Percentiles rank a stretch among this genome's conserved stretches.
These are phyloP conservation scores for Annulohypoxylon stygium DNA, from an alignment of 495 filamentous ascomycete species.

Conservation along the genomic window DNA sequence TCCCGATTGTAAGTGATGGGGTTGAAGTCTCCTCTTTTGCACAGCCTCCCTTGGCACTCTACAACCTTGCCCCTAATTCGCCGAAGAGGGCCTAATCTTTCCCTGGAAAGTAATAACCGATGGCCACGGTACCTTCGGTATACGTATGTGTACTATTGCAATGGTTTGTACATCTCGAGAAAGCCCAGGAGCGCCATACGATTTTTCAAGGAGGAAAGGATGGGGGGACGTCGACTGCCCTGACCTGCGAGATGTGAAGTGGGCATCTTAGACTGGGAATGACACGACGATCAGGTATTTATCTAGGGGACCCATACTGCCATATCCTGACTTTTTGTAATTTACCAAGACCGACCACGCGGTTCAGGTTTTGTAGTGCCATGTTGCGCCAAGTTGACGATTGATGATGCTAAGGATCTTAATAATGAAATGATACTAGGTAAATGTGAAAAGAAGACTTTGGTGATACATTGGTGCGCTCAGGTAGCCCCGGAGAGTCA, in stretches of 20 bases:
- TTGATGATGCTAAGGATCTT: constrained; percentile 10
- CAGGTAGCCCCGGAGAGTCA: not conserved
- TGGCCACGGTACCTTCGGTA: constrained; percentile 23
- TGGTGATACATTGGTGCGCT: constrained; percentile 8
- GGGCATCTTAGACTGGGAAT: constrained; percentile 12
- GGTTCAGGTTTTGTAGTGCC: constrained; percentile 37
- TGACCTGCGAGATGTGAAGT: constrained; percentile 9
- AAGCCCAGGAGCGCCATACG: not conserved
- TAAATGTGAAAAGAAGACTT: constrained; percentile 9
- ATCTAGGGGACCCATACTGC: constrained; percentile 5
- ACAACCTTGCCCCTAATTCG: constrained; percentile 29
- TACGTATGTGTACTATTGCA: constrained; percentile 23
- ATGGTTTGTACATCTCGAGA: not conserved
- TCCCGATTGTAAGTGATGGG: not conserved
- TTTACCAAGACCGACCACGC: constrained; percentile 45
- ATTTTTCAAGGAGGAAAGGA: constrained; percentile 1
- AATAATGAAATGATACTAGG: constrained; percentile 2
- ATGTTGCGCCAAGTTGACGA: constrained; percentile 26
- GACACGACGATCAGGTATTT: constrained; percentile 27
- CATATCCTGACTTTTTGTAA: constrained; percentile 23
- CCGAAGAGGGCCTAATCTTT: constrained; percentile 28
- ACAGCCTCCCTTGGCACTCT: constrained; percentile 41
- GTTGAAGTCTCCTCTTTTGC: constrained; percentile 12
- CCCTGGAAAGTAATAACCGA: constrained; percentile 39
- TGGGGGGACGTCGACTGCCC: not conserved